A percentile compares a stretch with the other conserved stretches of the same genome.
These are phyloP conservation scores for Coccomyxa subellipsoidea DNA, from an alignment of 163 green algal genomes.

Conservation along the genomic window DNA sequence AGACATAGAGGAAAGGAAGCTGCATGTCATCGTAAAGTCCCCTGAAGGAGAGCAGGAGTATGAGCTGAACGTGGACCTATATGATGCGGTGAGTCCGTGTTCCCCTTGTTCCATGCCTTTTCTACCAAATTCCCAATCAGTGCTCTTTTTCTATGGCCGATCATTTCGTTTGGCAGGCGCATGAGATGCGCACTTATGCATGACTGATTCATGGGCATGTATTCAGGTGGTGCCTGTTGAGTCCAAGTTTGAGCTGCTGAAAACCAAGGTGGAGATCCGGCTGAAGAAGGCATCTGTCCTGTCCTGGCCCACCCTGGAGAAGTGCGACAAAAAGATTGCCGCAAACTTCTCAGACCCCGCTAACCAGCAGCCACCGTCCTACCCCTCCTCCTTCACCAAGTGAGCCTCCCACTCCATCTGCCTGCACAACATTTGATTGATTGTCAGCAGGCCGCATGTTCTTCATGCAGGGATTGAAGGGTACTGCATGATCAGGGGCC, in stretches of 20 bases:
- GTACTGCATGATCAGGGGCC: neutral
- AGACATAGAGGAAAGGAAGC: constrained; percentile 27
- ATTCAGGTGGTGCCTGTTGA: neutral
- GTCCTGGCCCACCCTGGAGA: constrained; percentile 61
- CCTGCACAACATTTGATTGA: neutral
- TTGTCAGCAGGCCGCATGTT: too few relatives aligned
- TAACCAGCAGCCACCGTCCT: constrained; percentile 31
- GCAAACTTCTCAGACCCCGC: constrained; percentile 5
- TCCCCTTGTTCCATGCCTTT: too few relatives aligned
- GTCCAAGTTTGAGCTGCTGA: constrained; percentile 63
- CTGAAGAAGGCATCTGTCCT: constrained; percentile 69
- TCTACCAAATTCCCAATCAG: too few relatives aligned
- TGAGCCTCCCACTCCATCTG: constrained; percentile 14
- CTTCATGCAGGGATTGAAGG: too few relatives aligned
- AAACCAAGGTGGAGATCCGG: constrained; percentile 87
- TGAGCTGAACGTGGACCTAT: constrained; percentile 61
- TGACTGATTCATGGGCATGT: too few relatives aligned
- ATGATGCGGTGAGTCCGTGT: constrained; percentile 37
- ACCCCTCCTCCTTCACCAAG: constrained; percentile 58
- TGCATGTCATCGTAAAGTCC: constrained; percentile 27
- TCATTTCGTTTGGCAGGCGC: too few relatives aligned
- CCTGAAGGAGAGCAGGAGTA: constrained; percentile 40
- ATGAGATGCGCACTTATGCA: too few relatives aligned
- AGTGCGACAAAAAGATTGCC: constrained; percentile 1
- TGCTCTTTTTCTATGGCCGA: too few relatives aligned